Conservation (phyloP, 176 grass and related monocot species). For the Oryza rufipogon region DNA sequence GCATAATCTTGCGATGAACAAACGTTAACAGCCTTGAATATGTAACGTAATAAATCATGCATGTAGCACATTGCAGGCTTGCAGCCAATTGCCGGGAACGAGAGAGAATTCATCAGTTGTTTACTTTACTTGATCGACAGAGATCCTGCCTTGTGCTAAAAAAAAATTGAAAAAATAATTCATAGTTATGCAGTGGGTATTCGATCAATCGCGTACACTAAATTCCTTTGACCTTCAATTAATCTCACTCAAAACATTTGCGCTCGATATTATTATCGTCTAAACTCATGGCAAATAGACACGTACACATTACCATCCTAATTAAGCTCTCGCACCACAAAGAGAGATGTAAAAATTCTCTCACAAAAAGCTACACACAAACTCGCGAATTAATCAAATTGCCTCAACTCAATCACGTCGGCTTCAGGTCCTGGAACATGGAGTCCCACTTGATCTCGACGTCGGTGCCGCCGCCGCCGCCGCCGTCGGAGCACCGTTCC, state of each 20-base stretch:
- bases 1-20: not conserved
- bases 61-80: too few species aligned
- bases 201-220: not conserved
- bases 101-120: too few species aligned
- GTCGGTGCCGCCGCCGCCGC: not conserved
- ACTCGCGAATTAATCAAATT: not conserved
- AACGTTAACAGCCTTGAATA: not conserved
- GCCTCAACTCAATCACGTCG: slow-evolving; percentile 38
- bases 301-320: not conserved
- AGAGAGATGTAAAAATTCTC: slow-evolving; percentile 41
- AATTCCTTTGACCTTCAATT: too few species aligned
- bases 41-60: too few species aligned
- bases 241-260: not conserved
- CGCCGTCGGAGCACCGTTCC: not conserved
- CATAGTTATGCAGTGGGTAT: not conserved
- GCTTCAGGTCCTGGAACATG: slow-evolving; percentile 68
- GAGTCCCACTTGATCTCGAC: slow-evolving; percentile 63
- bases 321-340: not conserved
- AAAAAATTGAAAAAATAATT: too few species aligned
- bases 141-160: too few species aligned
- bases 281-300: not conserved
- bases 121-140: too few species aligned
- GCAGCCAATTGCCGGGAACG: too few species aligned
- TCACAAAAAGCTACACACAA: not conserved
- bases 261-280: slow-evolving; percentile 20